Conservation (phyloP, 2,329 filamentous ascomycete genomes). For the Gliomastix tumulicola region DNA sequence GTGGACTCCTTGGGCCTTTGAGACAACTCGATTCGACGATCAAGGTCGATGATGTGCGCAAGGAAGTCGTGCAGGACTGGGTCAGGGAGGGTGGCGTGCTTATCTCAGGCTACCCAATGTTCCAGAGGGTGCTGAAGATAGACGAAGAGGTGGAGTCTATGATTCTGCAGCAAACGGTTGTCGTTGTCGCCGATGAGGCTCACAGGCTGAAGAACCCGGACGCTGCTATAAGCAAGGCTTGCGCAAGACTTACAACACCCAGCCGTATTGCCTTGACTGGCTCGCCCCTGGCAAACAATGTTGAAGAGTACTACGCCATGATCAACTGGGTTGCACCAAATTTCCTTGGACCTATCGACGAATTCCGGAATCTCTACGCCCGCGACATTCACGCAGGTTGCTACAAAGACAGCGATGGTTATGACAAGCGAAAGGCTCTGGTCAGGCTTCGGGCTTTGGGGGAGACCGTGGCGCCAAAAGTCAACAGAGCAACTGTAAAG, state of each 20-base stretch:
- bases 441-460: slow-evolving; percentile 67
- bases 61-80: slow-evolving; percentile 50
- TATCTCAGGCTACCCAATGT: slow-evolving; percentile 68
- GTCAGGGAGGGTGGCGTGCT: slow-evolving; percentile 60
- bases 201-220: slow-evolving; percentile 66
- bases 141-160: slow-evolving; percentile 23
- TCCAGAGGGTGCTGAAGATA: slow-evolving; percentile 31
- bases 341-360: slow-evolving; percentile 60
- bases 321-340: slow-evolving; percentile 79
- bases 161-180: slow-evolving; percentile 36
- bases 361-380: slow-evolving; percentile 67
- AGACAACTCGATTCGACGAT: slow-evolving; percentile 44
- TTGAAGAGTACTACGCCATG: slow-evolving; percentile 80
- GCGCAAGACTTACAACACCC: slow-evolving; percentile 54
- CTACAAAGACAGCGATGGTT: slow-evolving; percentile 51
- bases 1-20: slow-evolving; percentile 45
- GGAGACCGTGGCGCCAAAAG: slow-evolving; percentile 66
- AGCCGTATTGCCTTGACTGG: slow-evolving; percentile 80
- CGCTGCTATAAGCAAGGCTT: slow-evolving; percentile 44
- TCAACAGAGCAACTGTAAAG: slow-evolving; percentile 64
- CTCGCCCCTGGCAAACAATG: slow-evolving; percentile 77
- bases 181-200: slow-evolving; percentile 82
- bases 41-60: slow-evolving; percentile 26
- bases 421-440: slow-evolving; percentile 51
- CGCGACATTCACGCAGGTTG: slow-evolving; percentile 69